Conservation (phyloP, 805 yeast species). For the Middelhovenomyces tepae region DNA sequence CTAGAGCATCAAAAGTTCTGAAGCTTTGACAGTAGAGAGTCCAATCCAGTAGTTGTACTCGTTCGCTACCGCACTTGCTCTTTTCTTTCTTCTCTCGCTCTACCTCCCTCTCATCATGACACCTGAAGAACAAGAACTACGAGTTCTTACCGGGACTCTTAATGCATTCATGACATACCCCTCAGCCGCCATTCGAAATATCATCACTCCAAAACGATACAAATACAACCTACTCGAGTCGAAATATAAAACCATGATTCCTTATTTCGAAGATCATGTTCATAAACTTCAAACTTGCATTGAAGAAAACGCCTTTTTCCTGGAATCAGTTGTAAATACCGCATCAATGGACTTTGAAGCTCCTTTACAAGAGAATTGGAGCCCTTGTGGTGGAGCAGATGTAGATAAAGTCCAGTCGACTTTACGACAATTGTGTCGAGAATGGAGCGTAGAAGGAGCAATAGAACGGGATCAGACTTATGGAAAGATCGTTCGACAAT, state of each 20-base stretch:
- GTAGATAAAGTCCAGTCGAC: constrained; percentile 50
- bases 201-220: constrained; percentile 10
- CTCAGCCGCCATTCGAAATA: constrained; percentile 5
- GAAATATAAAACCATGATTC: constrained; percentile 3
- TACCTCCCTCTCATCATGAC: no score
- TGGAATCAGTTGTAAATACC: constrained; percentile 15
- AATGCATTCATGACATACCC: constrained; percentile 10
- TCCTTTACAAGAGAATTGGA: constrained; percentile 31
- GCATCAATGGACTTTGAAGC: constrained; percentile 18
- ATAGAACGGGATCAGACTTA: constrained; percentile 50
- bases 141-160: constrained; percentile 12
- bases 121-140: constrained; percentile 6
- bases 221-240: constrained; percentile 7
- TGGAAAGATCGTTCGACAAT: constrained; percentile 39
- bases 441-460: constrained; percentile 56
- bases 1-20: no score
- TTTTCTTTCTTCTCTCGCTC: no score
- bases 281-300: constrained; percentile 11
- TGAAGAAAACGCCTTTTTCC: constrained; percentile 16
- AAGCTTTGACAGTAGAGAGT: no score
- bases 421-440: constrained; percentile 63
- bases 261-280: constrained; percentile 8
- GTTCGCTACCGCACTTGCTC: no score
- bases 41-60: no score
- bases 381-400: constrained; percentile 33